These are phyloP conservation scores for Pythium brachiatum DNA, from an alignment of 352 stramenopile species.

Conservation along the genomic window DNA sequence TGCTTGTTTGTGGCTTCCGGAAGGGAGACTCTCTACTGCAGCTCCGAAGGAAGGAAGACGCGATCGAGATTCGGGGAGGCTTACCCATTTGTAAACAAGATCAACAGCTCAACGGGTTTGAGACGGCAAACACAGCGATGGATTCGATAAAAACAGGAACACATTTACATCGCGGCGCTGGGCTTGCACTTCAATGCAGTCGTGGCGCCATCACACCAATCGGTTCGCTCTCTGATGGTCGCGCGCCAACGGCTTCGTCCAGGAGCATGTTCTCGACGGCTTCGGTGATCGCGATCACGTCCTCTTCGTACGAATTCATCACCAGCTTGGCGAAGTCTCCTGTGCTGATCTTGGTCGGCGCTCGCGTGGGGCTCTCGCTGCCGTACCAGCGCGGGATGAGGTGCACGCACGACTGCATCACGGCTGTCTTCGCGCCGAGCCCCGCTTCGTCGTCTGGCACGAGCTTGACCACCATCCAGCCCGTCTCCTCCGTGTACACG, in stretches of 20 bases:
- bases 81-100: too few species aligned
- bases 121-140: too few species aligned
- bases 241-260: conserved; percentile 26
- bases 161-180: too few species aligned
- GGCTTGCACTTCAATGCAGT: not conserved
- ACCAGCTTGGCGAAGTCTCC: conserved; percentile 53
- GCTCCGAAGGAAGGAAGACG: too few species aligned
- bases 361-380: conserved; percentile 4
- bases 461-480: conserved; percentile 52
- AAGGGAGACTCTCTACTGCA: too few species aligned
- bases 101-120: too few species aligned
- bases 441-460: conserved; percentile 25
- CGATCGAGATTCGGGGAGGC: too few species aligned
- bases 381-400: conserved; percentile 30
- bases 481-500: conserved; percentile 65
- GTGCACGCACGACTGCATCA: conserved; percentile 50
- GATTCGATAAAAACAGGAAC: too few species aligned
- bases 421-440: conserved; percentile 7
- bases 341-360: conserved; percentile 27
- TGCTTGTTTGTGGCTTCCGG: too few species aligned
- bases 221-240: not conserved
- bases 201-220: not conserved
- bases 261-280: conserved; percentile 56
- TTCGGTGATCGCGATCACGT: conserved; percentile 42
- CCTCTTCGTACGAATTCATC: conserved; percentile 53